Percentiles rank a stretch among this genome's conserved stretches.
phyloP scores from a whole-genome alignment of 345 rosid species.

The Cardiospermum halicacabum region DNA sequence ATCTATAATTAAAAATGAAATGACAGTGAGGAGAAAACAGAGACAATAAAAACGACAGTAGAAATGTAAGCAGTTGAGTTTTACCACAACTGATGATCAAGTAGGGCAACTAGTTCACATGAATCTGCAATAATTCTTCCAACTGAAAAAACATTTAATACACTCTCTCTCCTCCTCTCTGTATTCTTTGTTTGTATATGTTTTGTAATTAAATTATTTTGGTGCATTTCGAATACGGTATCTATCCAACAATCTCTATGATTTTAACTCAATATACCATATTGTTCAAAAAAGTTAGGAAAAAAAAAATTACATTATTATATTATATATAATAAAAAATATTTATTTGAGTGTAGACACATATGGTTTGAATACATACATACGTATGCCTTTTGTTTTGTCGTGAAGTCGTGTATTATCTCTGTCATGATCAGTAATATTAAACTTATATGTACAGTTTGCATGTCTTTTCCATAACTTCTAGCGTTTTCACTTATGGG shows the following conservation, averaged over 20 bases:
- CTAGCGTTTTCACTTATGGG: not conserved
- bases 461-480: not conserved
- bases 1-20: no score
- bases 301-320: no score
- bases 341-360: no score
- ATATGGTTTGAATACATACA: no score
- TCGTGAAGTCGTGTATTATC: not conserved
- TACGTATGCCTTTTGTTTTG: not conserved
- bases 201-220: not conserved
- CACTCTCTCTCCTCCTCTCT: not conserved
- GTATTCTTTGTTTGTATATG: not conserved
- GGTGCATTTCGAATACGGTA: no score
- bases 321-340: no score
- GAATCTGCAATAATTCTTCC: not conserved
- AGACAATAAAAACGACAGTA: no score
- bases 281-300: no score
- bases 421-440: not conserved
- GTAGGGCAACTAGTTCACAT: constrained; percentile 3
- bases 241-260: no score
- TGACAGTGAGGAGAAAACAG: no score
- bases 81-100: not conserved
- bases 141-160: constrained; percentile 1
- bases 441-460: not conserved
- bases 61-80: not conserved
- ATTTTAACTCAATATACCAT: no score